Evolutionary conservation across 2,329 filamentous ascomycete species (phyloP).

Genomic region (Paecilomyces sp.): DNA sequence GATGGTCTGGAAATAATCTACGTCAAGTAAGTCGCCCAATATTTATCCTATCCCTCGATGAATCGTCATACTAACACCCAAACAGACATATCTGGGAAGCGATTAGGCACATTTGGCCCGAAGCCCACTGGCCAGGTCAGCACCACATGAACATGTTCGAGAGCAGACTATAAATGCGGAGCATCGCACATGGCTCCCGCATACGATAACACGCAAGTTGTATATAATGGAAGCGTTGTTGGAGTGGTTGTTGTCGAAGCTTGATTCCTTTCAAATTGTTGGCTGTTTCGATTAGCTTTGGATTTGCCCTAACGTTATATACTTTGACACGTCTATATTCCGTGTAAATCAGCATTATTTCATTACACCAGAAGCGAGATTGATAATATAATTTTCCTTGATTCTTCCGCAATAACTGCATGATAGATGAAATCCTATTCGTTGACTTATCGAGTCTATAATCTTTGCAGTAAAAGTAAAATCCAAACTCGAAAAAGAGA

Average conservation of each 20-base stretch:
- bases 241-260: neutral
- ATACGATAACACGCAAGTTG: neutral
- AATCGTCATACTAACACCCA: constrained; percentile 14
- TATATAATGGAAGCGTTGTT: neutral
- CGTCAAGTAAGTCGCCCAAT: constrained; percentile 59
- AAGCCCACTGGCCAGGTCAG: constrained; percentile 74
- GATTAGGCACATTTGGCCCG: constrained; percentile 84
- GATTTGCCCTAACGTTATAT: neutral
- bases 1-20: constrained; percentile 81
- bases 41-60: neutral
- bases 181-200: neutral
- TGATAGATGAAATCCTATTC: neutral
- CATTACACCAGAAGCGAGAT: neutral
- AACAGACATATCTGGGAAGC: constrained; percentile 87
- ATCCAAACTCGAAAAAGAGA: neutral
- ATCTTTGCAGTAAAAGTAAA: neutral
- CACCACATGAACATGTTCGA: constrained; percentile 64
- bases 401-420: neutral
- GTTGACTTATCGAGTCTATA: neutral
- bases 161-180: constrained; percentile 59
- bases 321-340: neutral
- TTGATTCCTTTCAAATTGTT: neutral
- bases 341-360: neutral
- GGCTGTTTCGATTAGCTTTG: neutral
- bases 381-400: neutral